phyloP scores from a whole-genome alignment of 139 green algal species.

The Asterochloris erici region DNA sequence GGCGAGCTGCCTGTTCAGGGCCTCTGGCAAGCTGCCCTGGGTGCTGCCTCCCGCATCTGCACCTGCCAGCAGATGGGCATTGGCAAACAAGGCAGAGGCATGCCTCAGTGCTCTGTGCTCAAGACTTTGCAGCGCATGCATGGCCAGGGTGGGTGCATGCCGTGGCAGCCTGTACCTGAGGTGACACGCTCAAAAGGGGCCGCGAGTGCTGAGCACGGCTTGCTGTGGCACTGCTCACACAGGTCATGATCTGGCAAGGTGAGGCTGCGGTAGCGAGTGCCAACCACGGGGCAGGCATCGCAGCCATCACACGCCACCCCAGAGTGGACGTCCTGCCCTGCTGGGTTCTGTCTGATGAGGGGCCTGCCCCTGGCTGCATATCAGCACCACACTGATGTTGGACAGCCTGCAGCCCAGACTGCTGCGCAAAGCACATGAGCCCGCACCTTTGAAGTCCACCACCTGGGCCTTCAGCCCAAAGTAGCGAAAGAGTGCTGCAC shows the following conservation, averaged over 20 bases:
- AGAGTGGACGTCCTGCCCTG: slow-evolving; percentile 9
- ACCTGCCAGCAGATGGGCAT: too few species aligned
- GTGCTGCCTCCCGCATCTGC: too few species aligned
- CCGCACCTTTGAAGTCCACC: slow-evolving; percentile 63
- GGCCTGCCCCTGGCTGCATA: background rate
- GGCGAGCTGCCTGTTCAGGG: too few species aligned
- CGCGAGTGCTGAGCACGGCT: background rate
- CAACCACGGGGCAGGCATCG: slow-evolving; percentile 15
- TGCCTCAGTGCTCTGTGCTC: too few species aligned
- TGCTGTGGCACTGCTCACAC: background rate
- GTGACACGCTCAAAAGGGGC: slow-evolving; percentile 4
- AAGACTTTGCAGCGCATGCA: too few species aligned
- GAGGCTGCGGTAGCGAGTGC: slow-evolving; percentile 8
- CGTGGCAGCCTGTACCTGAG: background rate
- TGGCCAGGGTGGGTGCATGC: too few species aligned
- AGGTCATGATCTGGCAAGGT: slow-evolving; percentile 2
- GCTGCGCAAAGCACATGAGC: background rate
- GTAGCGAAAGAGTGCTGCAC: slow-evolving; percentile 62
- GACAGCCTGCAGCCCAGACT: too few species aligned
- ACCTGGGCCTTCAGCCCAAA: slow-evolving; percentile 68
- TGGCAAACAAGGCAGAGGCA: too few species aligned
- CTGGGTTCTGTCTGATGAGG: background rate
- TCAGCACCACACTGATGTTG: too few species aligned
- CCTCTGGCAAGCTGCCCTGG: too few species aligned
- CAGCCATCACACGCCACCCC: slow-evolving; percentile 31